Conservation (phyloP, 768 basidiomycete genomes). For the Phlegmacium glaucopus region DNA sequence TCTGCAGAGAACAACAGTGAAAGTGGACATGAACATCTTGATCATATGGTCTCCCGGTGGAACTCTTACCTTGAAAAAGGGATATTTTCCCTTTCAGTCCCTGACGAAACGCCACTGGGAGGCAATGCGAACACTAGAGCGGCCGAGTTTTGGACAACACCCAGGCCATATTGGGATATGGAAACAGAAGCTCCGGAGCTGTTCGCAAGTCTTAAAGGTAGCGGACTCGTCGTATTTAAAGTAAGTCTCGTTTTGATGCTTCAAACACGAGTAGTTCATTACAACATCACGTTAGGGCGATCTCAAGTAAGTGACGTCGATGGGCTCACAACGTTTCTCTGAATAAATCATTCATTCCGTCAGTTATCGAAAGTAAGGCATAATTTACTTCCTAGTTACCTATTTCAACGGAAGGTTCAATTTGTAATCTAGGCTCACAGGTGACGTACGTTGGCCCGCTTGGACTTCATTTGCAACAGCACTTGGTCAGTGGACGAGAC, state of each 20-base stretch:
- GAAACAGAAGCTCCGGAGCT: slow-evolving; percentile 46
- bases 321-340: background rate
- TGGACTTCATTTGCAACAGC: slow-evolving; percentile 73
- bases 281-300: slow-evolving; percentile 55
- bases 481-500: slow-evolving; percentile 45
- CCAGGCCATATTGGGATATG: slow-evolving; percentile 78
- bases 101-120: slow-evolving; percentile 54
- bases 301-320: slow-evolving; percentile 67
- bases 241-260: slow-evolving; percentile 29
- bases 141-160: slow-evolving; percentile 69
- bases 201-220: slow-evolving; percentile 45
- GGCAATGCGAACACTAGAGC: slow-evolving; percentile 18
- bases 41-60: slow-evolving; percentile 70
- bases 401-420: background rate
- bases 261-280: background rate
- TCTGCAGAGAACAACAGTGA: slow-evolving; percentile 21
- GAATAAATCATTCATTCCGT: background rate
- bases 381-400: background rate
- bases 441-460: slow-evolving; percentile 85
- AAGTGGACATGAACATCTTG: slow-evolving; percentile 38
- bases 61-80: slow-evolving; percentile 63
- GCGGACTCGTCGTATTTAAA: slow-evolving; percentile 84
- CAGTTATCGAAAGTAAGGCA: slow-evolving; percentile 63
- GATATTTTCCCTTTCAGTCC: slow-evolving; percentile 70
- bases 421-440: slow-evolving; percentile 61